A percentile compares a stretch with the other conserved stretches of the same genome.
Conservation (phyloP, 306 rosid species). For the Vicia faba region DNA sequence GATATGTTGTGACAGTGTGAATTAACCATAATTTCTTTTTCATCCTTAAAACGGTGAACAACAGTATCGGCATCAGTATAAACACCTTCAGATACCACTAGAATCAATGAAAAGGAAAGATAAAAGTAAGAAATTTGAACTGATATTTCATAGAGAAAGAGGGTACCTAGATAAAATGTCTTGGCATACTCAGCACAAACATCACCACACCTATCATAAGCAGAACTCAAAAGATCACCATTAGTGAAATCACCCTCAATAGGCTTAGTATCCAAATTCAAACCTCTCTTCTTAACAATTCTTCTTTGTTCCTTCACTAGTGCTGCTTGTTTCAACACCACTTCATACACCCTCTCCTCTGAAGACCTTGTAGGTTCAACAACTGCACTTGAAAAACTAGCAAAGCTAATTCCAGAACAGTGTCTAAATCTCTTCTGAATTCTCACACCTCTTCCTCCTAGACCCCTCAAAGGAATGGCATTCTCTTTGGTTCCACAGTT, state of each 20-base stretch:
- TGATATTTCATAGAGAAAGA: background rate
- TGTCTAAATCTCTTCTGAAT: conserved; percentile 46
- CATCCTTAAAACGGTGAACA: too few species aligned
- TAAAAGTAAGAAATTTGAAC: background rate
- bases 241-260: conserved; percentile 47
- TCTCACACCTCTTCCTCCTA: conserved; percentile 27
- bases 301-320: conserved; percentile 53
- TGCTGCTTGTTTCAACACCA: conserved; percentile 89
- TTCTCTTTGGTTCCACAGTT: conserved; percentile 63
- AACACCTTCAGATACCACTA: background rate
- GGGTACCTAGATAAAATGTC: conserved; percentile 82
- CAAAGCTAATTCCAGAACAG: conserved; percentile 49
- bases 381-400: conserved; percentile 52
- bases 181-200: conserved; percentile 98
- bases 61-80: too few species aligned
- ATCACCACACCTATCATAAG: conserved; percentile 86
- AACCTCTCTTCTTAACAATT: conserved; percentile 27
- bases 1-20: too few species aligned
- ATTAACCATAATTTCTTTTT: too few species aligned
- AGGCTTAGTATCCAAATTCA: conserved; percentile 42
- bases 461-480: conserved; percentile 46
- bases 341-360: conserved; percentile 87
- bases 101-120: conserved; percentile 9
- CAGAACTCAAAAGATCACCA: conserved; percentile 65
- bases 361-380: conserved; percentile 71